Evolutionary conservation across 2,329 filamentous ascomycete species (phyloP).

Genomic region (Pyrenochaeta sp.): DNA sequence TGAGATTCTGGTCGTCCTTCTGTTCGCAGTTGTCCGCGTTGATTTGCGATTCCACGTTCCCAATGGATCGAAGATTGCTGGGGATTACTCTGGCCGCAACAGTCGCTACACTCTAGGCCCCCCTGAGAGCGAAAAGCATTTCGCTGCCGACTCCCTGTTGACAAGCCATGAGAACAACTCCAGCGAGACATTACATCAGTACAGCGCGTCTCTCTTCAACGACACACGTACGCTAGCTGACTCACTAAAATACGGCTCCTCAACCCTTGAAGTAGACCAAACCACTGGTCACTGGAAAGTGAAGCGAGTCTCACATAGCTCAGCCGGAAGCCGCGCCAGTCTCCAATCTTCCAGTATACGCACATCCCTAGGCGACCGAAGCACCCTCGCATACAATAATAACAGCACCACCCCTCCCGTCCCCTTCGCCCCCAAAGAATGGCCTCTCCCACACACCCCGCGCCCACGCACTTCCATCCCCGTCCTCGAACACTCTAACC

Average conservation of each 20-base stretch:
- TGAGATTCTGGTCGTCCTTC: conserved; percentile 73
- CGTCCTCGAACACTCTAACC: conserved; percentile 21
- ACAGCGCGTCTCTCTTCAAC: conserved; percentile 39
- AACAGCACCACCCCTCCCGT: conserved; percentile 32
- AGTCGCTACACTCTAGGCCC: conserved; percentile 30
- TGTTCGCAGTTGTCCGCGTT: conserved; percentile 72
- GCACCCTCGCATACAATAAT: conserved; percentile 19
- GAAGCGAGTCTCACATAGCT: conserved; percentile 33
- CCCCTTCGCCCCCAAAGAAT: conserved; percentile 31
- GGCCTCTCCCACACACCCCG: conserved; percentile 32
- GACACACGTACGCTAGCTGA: conserved; percentile 43
- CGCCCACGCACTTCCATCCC: conserved; percentile 17
- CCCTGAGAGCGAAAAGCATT: conserved; percentile 30
- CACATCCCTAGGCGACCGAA: conserved; percentile 25
- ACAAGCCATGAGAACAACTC: conserved; percentile 25
- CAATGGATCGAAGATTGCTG: conserved; percentile 65
- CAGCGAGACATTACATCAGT: conserved; percentile 38
- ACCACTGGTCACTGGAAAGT: conserved; percentile 43
- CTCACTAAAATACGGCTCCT: conserved; percentile 40
- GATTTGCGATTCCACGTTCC: conserved; percentile 81
- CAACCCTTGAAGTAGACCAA: conserved; percentile 40
- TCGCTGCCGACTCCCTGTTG: conserved; percentile 15
- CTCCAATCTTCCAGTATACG: conserved; percentile 21
- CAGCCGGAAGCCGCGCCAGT: conserved; percentile 16
- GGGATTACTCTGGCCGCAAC: conserved; percentile 33